Conservation (phyloP, 345 rosid genomes). For the Trapa incisa region DNA sequence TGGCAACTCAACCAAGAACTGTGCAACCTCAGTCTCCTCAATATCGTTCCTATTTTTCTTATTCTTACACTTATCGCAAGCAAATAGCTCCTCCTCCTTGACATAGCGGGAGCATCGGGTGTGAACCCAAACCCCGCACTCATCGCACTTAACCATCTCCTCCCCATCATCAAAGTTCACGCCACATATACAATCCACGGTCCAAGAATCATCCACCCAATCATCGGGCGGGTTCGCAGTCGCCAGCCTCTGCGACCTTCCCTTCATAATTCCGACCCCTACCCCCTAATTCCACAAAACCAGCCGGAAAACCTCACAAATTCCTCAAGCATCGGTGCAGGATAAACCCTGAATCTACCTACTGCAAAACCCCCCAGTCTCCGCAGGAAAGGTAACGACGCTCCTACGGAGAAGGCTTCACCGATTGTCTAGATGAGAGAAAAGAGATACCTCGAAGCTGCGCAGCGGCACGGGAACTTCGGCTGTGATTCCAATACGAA, state of each 20-base stretch:
- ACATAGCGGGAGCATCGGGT: conserved; percentile 84
- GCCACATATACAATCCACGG: conserved; percentile 90
- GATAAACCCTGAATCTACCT: neutral
- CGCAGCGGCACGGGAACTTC: neutral
- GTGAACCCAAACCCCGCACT: conserved; percentile 97
- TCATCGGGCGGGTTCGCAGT: conserved; percentile 64
- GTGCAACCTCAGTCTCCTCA: conserved; percentile 89
- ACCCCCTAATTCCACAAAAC: conserved; percentile 4
- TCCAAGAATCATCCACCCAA: conserved; percentile 92
- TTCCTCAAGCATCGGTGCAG: neutral
- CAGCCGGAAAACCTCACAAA: neutral
- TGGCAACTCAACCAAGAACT: conserved; percentile 76
- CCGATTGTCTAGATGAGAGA: neutral
- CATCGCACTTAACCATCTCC: conserved; percentile 98
- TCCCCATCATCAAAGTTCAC: conserved; percentile 90
- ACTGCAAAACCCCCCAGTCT: neutral
- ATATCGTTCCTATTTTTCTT: conserved; percentile 19
- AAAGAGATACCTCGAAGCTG: neutral
- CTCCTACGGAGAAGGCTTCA: neutral
- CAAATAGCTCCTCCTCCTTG: conserved; percentile 70
- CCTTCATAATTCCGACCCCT: conserved; percentile 27
- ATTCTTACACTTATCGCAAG: conserved; percentile 68
- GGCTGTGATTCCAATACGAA: neutral
- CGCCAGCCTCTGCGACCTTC: conserved; percentile 53
- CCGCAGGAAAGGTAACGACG: neutral